phyloP scores from a whole-genome alignment of 306 rosid genomes.

The Fragaria vesca region DNA sequence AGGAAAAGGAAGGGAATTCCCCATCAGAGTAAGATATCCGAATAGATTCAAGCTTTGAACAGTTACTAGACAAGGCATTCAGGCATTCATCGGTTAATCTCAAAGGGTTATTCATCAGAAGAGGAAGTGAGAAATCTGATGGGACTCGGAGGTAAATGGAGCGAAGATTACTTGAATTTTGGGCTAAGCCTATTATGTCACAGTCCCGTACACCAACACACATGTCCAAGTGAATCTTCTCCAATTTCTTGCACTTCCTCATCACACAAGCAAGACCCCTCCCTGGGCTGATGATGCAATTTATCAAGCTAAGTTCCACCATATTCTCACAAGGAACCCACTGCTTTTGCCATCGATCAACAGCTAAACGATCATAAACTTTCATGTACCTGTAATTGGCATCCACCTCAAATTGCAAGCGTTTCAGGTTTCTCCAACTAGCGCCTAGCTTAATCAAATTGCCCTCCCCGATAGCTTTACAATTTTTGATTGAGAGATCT shows the following conservation, averaged over 20 bases:
- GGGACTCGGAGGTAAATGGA: conserved; percentile 76
- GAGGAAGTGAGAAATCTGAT: conserved; percentile 78
- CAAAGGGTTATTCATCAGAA: conserved; percentile 53
- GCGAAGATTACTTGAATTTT: conserved; percentile 55
- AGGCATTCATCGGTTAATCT: conserved; percentile 81
- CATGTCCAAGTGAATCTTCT: conserved; percentile 78
- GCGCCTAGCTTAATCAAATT: conserved; percentile 55
- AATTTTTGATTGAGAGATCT: conserved; percentile 41
- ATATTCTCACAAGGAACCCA: conserved; percentile 65
- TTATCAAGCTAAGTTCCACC: conserved; percentile 74
- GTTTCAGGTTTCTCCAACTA: conserved; percentile 70
- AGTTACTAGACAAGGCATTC: conserved; percentile 65
- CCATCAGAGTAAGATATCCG: conserved; percentile 77
- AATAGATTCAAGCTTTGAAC: conserved; percentile 73
- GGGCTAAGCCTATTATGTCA: conserved; percentile 70
- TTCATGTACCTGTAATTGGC: conserved; percentile 83
- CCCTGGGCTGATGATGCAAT: conserved; percentile 90
- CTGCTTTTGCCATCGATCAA: conserved; percentile 86
- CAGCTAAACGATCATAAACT: conserved; percentile 76
- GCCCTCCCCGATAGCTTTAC: conserved; percentile 50
- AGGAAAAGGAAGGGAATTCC: conserved; percentile 80
- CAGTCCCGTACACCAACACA: conserved; percentile 84
- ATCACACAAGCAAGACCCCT: conserved; percentile 90
- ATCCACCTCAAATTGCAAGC: conserved; percentile 85
- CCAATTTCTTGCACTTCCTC: conserved; percentile 74